Evolutionary conservation across 208 protist genomes (phyloP), one percentile per base, ranked within the genome.

Genomic region (Trypanosoma platydactyli): DNA sequence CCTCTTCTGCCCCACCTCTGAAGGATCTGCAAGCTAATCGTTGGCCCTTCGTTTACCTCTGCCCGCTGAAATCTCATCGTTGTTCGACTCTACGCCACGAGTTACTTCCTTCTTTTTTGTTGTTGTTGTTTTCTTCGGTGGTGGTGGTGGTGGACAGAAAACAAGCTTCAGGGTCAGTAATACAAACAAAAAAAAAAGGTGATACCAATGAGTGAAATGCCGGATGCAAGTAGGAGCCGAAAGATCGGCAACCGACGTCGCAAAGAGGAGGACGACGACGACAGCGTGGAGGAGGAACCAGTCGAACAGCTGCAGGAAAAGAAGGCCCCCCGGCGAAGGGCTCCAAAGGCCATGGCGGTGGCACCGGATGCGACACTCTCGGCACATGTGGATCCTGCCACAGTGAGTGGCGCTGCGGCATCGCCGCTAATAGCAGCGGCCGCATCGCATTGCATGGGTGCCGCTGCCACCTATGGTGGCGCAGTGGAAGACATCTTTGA

Each of bases 401-500:
- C 29, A 1, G 30, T 67, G 35, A 20, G 11, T 9, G 56, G 41
- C 33, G 24, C 56, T 33, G 45, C 22, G 57, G 16, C 42, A 18
- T 7, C 68, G 1, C 45, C 52, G 20, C 49, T 51, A 3, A 20
- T 68, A 41, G 61, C 44, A 55, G 46, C 30, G 15, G 35, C 50
- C 40, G 46, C 27, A 3, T 5, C 40, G 20, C 48, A 41, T 24
- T 7, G 5, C 44, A 67, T 59, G 41, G 67, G 55, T 5, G 60
- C 55, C 0, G 38, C 55, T 18, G 1, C 33, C 7, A 3, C 11
- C 5, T 12, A 20, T 9, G 40, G 30, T 3, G 49, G 24, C n/a
- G 42, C 15, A 16, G 54, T 71, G 3, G 69, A 71, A 25, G 76
- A 81, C 53, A 71, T 86, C 18, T 84, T 81, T 41, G 62, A 57